Base-by-base conservation (phyloP, 352 stramenopile species). In the Phytophthora pluvialis region DNA sequence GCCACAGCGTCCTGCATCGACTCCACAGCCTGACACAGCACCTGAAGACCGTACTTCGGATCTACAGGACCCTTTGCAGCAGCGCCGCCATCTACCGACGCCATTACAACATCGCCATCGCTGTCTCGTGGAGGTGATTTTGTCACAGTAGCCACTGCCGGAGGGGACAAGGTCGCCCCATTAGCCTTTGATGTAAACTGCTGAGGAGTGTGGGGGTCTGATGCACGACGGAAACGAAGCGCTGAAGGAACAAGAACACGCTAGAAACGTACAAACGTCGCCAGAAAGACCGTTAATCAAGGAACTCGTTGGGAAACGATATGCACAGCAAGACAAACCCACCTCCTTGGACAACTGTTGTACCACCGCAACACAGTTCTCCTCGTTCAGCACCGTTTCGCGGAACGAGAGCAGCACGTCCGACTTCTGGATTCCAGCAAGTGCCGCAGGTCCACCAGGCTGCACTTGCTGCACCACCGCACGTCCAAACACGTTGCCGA, bases 1-100 rank as follows among this genome's bases (percentile, higher is more conserved):
- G 77, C 81, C 29, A 92, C 85, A 10, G 86, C 81, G 36, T 94
- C 86, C 18, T 91, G 74, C 78, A 96, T 93, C n/a, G 80, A 90
- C 21, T 90, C 81, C 40, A 93, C 78, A 4, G 84, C 83, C n/a
- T 81, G 80, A 25, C 78, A 90, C 11, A 94, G 62, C 5, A 91
- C 72, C 47, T 92, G 86, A 28, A 94, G 78, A 28, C 86, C 86
- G 44, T 91, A 94, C 59, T 92, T 94, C 4, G 85, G 85, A 43
- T 89, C 80, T 7, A 85, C 54, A n/a, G 72, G 60, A 1, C 55
- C 70, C 45, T 62, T 64, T 21, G 15, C 21, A 50, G 45, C 58
- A 25, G 61, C 53, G 15, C 64, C 40, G 0, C 72, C 69, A 46
- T 78, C 70, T 8, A 47, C 57, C 8, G 57, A 55, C 2, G 72